Evolutionary conservation across 78 protist species (phyloP).

Genomic region (Dictyostelium discoideum): DNA sequence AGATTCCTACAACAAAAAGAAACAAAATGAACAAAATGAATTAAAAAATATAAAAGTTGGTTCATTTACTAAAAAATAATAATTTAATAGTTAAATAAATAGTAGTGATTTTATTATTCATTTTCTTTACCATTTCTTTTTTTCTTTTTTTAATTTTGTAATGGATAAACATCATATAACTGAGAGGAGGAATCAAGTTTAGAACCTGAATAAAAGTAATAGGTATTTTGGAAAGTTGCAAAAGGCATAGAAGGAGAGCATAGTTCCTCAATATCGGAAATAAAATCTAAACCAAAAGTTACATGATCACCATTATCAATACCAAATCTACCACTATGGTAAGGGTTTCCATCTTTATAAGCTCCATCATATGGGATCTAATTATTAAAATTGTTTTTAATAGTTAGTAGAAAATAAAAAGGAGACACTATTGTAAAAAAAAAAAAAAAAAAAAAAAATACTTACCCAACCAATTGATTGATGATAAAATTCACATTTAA

Average conservation of each 20-base stretch:
- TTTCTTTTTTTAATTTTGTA: background rate
- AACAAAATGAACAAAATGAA: background rate
- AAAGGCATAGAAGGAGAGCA: background rate
- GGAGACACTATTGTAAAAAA: no score
- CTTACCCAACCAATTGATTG: background rate
- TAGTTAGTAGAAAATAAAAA: background rate
- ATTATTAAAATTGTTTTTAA: no score
- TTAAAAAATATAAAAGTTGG: background rate
- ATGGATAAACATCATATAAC: background rate
- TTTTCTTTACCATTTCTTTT: no score
- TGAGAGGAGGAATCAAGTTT: background rate
- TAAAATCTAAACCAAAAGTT: background rate
- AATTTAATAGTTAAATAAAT: no score
- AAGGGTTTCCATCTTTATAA: slow-evolving; percentile 3
- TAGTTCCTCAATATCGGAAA: background rate
- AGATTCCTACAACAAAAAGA: background rate
- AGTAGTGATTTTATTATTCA: no score
- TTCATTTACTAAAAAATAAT: background rate
- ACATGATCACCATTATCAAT: background rate
- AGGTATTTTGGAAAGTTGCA: background rate
- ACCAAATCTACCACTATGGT: background rate
- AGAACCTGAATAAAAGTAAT: background rate
- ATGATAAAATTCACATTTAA: slow-evolving; percentile 19
- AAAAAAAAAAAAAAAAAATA: background rate
- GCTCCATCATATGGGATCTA: slow-evolving; percentile 39